A percentile compares a stretch with the other conserved stretches of the same genome.
Conservation (phyloP, 2,329 filamentous ascomycete species). For the Chaetomiaceae sp. region DNA sequence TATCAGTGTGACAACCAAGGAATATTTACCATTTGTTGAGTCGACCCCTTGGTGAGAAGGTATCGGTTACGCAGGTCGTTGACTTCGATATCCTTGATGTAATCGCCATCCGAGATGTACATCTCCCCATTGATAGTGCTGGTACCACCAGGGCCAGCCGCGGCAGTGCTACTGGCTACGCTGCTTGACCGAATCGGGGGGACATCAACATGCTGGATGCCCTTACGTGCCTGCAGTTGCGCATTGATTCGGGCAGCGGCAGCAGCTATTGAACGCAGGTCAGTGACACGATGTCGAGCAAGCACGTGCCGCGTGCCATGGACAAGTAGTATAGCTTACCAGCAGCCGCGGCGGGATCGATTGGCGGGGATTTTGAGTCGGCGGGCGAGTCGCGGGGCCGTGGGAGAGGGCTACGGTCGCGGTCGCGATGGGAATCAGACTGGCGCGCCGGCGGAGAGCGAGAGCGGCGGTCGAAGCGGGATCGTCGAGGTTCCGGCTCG, state of each 20-base stretch:
- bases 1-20: slow-evolving; percentile 63
- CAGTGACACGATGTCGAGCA: slow-evolving; percentile 23
- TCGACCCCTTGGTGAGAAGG: slow-evolving; percentile 91
- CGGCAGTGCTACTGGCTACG: slow-evolving; percentile 32
- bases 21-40: slow-evolving; percentile 98
- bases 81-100: slow-evolving; percentile 98
- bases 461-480: slow-evolving; percentile 87
- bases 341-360: slow-evolving; percentile 70
- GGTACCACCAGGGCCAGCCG: slow-evolving; percentile 32
- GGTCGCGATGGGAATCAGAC: slow-evolving; percentile 63
- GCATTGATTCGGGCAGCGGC: slow-evolving; percentile 85
- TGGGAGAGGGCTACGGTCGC: slow-evolving; percentile 73
- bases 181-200: slow-evolving; percentile 64
- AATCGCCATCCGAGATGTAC: slow-evolving; percentile 94
- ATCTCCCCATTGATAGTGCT: slow-evolving; percentile 72
- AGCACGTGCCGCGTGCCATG: background rate
- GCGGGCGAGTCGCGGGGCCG: slow-evolving; percentile 38
- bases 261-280: slow-evolving; percentile 53
- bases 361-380: slow-evolving; percentile 40
- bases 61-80: slow-evolving; percentile 97
- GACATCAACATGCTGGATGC: slow-evolving; percentile 83
- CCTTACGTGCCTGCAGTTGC: slow-evolving; percentile 77
- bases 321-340: slow-evolving; percentile 44
- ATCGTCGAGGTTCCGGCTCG: slow-evolving; percentile 72
- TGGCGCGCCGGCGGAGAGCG: slow-evolving; percentile 68